Conservation (phyloP, 495 filamentous ascomycete genomes). For the Schizothecium vesticola region DNA sequence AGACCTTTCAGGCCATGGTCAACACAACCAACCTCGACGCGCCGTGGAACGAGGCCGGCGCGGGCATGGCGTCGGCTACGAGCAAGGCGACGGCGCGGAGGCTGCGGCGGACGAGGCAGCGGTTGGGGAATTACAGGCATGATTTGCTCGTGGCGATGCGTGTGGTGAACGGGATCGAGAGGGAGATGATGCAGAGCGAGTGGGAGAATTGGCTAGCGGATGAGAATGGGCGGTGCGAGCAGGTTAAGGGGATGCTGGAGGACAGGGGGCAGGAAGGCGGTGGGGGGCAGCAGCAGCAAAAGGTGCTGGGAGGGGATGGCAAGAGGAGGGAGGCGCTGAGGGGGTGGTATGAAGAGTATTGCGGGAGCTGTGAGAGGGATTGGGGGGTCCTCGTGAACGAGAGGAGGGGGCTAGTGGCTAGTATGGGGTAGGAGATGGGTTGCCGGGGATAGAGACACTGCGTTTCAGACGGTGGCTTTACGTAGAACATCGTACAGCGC, state of each 20-base stretch:
- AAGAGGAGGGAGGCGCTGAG: conserved; percentile 46
- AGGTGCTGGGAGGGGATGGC: conserved; percentile 1
- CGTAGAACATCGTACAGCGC: not conserved
- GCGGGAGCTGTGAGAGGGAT: conserved; percentile 65
- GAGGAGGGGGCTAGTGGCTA: conserved; percentile 3
- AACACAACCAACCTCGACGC: conserved; percentile 49
- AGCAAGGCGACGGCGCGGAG: conserved; percentile 58
- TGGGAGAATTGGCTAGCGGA: conserved; percentile 85
- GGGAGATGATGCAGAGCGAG: conserved; percentile 74
- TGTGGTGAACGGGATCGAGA: conserved; percentile 82
- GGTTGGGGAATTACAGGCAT: conserved; percentile 80
- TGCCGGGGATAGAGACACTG: not conserved
- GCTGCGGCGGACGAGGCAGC: conserved; percentile 69
- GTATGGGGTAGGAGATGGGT: not conserved
- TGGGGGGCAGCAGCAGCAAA: conserved; percentile 13
- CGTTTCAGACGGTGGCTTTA: not conserved
- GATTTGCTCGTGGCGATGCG: conserved; percentile 87
- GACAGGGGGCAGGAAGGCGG: conserved; percentile 17
- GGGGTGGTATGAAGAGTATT: conserved; percentile 67
- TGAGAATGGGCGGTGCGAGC: conserved; percentile 63
- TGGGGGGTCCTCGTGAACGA: conserved; percentile 32
- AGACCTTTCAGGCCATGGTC: conserved; percentile 51
- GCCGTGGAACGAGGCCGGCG: conserved; percentile 40
- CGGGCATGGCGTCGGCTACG: conserved; percentile 39
- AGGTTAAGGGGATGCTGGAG: conserved; percentile 51